Conservation (phyloP, 371 early-diverging fungal genomes). For the Phascolomyces articulosus region DNA sequence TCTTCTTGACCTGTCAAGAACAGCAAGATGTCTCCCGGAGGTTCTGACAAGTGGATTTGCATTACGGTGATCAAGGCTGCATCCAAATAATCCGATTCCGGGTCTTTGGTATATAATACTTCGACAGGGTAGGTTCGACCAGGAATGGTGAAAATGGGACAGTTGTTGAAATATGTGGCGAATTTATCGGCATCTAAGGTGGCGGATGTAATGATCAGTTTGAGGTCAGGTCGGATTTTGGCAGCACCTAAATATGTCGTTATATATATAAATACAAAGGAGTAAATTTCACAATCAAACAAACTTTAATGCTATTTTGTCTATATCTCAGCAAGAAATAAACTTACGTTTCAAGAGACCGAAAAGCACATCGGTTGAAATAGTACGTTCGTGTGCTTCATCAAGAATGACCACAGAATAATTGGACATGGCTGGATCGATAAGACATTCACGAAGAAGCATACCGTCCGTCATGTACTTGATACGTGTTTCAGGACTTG, state of each 20-base stretch:
- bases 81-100: constrained; percentile 94
- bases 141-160: constrained; percentile 97
- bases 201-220: constrained; percentile 96
- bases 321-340: no score
- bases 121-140: constrained; percentile 96
- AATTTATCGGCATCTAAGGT: constrained; percentile 97
- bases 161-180: constrained; percentile 86
- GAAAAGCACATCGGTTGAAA: constrained; percentile 97
- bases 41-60: constrained; percentile 96
- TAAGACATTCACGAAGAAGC: constrained; percentile 94
- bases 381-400: constrained; percentile 99
- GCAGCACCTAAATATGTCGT: constrained; percentile 57
- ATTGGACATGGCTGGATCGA: constrained; percentile 81
- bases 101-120: constrained; percentile 92
- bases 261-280: no score
- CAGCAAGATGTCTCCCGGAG: constrained; percentile 95
- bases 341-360: constrained; percentile 85
- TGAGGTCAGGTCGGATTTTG: constrained; percentile 85
- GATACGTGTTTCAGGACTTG: constrained; percentile 90
- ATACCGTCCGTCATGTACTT: constrained; percentile 99
- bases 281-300: no score
- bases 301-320: no score
- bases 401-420: constrained; percentile 98
- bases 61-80: constrained; percentile 92
- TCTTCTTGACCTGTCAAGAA: constrained; percentile 99